Percentiles rank a stretch among this genome's conserved stretches.
Conservation (phyloP, 2,329 filamentous ascomycete species). For the Didymella glomerata region DNA sequence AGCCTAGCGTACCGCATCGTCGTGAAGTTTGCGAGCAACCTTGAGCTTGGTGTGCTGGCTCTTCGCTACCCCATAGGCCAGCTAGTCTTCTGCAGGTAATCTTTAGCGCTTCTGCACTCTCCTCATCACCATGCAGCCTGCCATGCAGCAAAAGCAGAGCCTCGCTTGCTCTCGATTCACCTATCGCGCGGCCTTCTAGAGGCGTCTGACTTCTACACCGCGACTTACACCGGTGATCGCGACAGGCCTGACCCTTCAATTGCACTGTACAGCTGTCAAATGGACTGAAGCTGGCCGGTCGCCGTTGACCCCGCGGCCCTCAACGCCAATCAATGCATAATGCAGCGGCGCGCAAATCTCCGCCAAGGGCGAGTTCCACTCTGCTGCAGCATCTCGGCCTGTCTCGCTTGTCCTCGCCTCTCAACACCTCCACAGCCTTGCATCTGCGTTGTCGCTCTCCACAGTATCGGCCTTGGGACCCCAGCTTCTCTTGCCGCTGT, state of each 20-base stretch:
- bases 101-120: conserved; percentile 20
- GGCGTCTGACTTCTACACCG: conserved; percentile 3
- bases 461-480: conserved; percentile 4
- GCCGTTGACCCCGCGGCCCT: neutral
- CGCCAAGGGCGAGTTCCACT: conserved; percentile 14
- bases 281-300: neutral
- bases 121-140: conserved; percentile 5
- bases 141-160: conserved; percentile 9
- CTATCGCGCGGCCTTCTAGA: conserved; percentile 6
- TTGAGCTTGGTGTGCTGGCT: conserved; percentile 6
- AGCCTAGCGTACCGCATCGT: conserved; percentile 15
- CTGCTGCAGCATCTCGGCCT: conserved; percentile 22
- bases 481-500: conserved; percentile 1
- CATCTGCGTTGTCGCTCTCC: conserved; percentile 15
- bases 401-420: conserved; percentile 21
- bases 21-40: conserved; percentile 3
- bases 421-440: conserved; percentile 17
- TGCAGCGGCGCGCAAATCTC: conserved; percentile 5
- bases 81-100: conserved; percentile 20
- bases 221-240: conserved; percentile 2
- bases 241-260: conserved; percentile 13
- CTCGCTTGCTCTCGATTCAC: conserved; percentile 8
- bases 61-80: conserved; percentile 14
- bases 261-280: conserved; percentile 7
- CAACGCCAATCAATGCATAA: conserved; percentile 14